Base-by-base conservation (phyloP, 805 yeast genomes). In the Jamesozyma spencerorum region DNA sequence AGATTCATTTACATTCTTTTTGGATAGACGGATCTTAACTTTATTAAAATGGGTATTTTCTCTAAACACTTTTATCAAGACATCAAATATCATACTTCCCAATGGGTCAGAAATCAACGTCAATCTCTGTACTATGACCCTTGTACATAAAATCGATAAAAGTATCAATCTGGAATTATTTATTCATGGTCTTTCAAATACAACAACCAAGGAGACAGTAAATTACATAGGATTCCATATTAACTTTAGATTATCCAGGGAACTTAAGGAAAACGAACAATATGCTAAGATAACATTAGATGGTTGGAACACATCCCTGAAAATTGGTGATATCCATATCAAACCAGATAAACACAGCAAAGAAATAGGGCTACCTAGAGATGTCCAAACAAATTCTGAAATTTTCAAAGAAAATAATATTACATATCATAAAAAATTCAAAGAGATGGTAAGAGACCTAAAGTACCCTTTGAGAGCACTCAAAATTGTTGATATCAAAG, bases 401-500 rank as follows among this genome's bases (percentile, higher is more conserved):
- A 26, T 18, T 5, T 5, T 19, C n/a, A 15, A 37, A 17, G 18
- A 22, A 24, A 36, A 28, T n/a, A 18, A 31, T 18, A 6, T n/a
- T 26, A 15, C 18, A 24, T 18, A 3, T 12, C 4, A 3, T 10
- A 12, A 5, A 27, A 18, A 37, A 5, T 12, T 42, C 7, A 29
- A 33, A 15, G 13, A 31, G 5, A 18, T 36, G 18, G 18, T 40
- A 4, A 32, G 35, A 14, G 6, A 39, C 10, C 37, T 42, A 17
- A 31, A 37, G 15, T 22, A 41, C 18, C 36, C 39, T 4, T 34
- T 47, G 5, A 46, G 43, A 32, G 41, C 43, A 8, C 18, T 60
- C 11, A 49, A 51, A 24, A 42, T 54, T 6, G 29, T 58, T 17
- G 64, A 60, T 40, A 36, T 60, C 2, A 58, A 61, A 34, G 37